Evolutionary conservation across 257 asterid species (phyloP).

Genomic region (Ballota nigra): DNA sequence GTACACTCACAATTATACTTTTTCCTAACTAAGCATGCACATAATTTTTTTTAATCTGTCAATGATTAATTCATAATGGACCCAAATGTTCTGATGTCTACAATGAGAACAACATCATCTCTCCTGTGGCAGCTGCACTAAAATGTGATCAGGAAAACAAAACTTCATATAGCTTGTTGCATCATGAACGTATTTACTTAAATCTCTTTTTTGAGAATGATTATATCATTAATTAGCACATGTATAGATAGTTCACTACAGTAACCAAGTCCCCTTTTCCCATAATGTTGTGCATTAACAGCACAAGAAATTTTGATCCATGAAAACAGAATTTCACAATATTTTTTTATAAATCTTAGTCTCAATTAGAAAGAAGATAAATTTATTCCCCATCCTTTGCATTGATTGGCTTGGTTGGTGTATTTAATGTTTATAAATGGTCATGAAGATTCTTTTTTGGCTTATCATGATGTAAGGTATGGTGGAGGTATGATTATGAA

Average conservation of each 20-base stretch:
- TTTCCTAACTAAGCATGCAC: background rate
- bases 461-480: background rate
- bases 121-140: background rate
- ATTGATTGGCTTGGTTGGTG: conserved; percentile 11
- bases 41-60: background rate
- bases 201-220: background rate
- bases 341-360: background rate
- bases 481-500: conserved; percentile 6
- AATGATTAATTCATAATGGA: background rate
- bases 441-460: background rate
- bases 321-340: background rate
- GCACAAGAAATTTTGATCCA: background rate
- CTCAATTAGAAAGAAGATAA: background rate
- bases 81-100: conserved; percentile 12
- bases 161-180: background rate
- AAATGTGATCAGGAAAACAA: background rate
- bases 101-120: conserved; percentile 3
- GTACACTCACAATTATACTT: no score
- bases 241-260: background rate
- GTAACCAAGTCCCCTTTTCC: background rate
- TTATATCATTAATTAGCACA: background rate
- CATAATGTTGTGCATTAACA: background rate
- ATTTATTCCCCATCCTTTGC: background rate
- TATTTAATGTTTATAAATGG: conserved; percentile 10
- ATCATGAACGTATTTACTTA: background rate